Evolutionary conservation across 2,329 filamentous ascomycete species (phyloP), one percentile per base, ranked within the genome.

Genomic region (Exophiala viscosa): DNA sequence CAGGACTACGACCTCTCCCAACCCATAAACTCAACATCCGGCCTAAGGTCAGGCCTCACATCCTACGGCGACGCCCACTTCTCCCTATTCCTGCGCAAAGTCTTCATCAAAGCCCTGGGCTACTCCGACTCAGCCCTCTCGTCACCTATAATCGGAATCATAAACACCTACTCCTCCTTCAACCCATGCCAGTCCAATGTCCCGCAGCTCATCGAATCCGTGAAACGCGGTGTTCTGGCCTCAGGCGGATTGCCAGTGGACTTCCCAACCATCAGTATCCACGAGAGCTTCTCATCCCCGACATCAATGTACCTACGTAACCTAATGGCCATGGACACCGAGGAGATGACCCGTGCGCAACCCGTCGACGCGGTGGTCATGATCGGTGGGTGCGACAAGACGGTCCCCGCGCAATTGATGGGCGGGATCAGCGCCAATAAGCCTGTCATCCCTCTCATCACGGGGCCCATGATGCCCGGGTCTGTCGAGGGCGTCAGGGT

Each of bases 241-340:
- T 76, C 73, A 42, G 86, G 86, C 2, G 86, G 85, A 0, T 67
- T 89, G 23, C 82, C 86, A 0, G 77, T 89, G 17, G 85, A 88
- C 34, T 89, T 89, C 59, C 86, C 86, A 0, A 89, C 86, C 0
- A 88, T 90, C 49, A 87, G 82, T 57, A 64, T 89, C 0, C 82
- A 86, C 59, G 86, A 89, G 73, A 79, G 75, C 2, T 89, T 90
- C 64, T 76, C 85, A 0, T 73, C 77, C 40, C 86, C 86, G 2
- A 88, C 86, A 3, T 88, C 85, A 69, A 88, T 90, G 86, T 88
- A 83, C 50, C 64, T 89, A 43, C 70, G 86, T 31, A 89, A 89
- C 59, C 64, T 89, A 51, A 89, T 90, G 86, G 85, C 82, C 59
- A 87, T 89, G 83, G 86, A 89, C 64, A 89, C 86, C 0, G 86